Base-by-base conservation (phyloP, 2,329 filamentous ascomycete genomes). In the Aspergillus fischeri region DNA sequence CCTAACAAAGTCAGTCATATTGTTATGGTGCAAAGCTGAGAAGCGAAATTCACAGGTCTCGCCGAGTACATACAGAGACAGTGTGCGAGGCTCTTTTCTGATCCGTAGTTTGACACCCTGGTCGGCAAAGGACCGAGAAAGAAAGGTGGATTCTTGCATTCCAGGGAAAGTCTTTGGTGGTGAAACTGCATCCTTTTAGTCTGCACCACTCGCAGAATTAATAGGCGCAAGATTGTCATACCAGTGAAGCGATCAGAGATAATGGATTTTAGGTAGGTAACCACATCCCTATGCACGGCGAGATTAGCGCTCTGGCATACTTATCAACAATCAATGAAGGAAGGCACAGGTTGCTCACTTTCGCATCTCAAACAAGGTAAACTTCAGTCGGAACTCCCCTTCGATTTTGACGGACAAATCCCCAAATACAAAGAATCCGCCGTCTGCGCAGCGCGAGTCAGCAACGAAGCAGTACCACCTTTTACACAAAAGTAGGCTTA, bases 351-450 rank as follows among this genome's bases (percentile, higher is more conserved):
- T 24, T 21, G 47, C 80, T 65, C 72, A 84, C 80, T 83, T 84
- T 65, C 77, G 80, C 75, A 90, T 84, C 71, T 92, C 89, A 72
- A 88, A 92, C 14, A 96, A 80, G 51, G 84, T 88, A 70, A 96
- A 96, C 55, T 86, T 83, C 42, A 96, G 80, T 38, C 87, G 81
- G 69, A 86, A 93, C 21, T 79, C 80, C 29, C 92, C 92, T 65
- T 89, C 84, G 25, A 86, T 79, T 69, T 88, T 88, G 59, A 93
- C 86, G 0, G 90, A 94, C 24, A 96, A 79, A 72, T 96, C 91
- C 4, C 89, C 89, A 73, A 95, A 96, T n/a, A 96, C 87, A 68
- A 96, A 96, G 75, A 92, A 95, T 0, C 87, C 91, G 10, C 89
- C 89, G 73, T 94, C 90, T 77, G 59, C 52, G 60, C 21, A 24